These are phyloP conservation scores for Gracilaria domingensis DNA, from an alignment of 23 red algal species.

Conservation along the genomic window DNA sequence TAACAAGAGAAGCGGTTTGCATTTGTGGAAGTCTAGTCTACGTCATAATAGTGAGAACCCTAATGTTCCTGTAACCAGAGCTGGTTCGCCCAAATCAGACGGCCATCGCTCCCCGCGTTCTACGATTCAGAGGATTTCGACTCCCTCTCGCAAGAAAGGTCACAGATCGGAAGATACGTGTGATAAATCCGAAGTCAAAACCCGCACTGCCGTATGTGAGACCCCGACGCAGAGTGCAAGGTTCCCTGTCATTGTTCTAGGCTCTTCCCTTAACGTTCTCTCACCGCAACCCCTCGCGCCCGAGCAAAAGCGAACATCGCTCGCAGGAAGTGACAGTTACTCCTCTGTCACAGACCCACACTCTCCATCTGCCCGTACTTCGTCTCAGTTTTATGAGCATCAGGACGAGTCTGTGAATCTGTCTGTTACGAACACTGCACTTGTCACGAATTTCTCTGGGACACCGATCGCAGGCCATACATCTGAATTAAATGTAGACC, in stretches of 20 bases:
- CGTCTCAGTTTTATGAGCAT: conserved; percentile 8
- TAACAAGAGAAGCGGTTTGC: conserved; percentile 10
- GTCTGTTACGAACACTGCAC: conserved; percentile 5
- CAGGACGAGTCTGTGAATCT: conserved; percentile 17
- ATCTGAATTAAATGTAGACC: background rate
- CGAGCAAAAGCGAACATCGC: background rate
- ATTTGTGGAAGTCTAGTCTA: conserved; percentile 5
- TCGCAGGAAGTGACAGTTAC: conserved; percentile 12
- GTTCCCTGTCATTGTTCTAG: conserved; percentile 2
- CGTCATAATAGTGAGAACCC: background rate
- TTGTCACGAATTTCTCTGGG: background rate
- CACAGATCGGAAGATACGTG: background rate
- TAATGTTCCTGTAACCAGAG: background rate
- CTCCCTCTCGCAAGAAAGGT: conserved; percentile 1
- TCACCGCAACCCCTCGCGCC: conserved; percentile 19
- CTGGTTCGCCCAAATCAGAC: background rate
- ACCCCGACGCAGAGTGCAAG: background rate
- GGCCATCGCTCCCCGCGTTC: conserved; percentile 8
- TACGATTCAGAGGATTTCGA: conserved; percentile 16
- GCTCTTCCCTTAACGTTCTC: conserved; percentile 28
- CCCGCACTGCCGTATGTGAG: background rate
- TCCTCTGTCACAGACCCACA: conserved; percentile 18
- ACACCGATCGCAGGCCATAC: background rate
- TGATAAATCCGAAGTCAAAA: background rate
- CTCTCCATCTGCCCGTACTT: background rate